Evolutionary conservation across 1,284 basidiomycete genomes (phyloP), one percentile per base, ranked within the genome.

Genomic region (Laetiporus sulphureus): DNA sequence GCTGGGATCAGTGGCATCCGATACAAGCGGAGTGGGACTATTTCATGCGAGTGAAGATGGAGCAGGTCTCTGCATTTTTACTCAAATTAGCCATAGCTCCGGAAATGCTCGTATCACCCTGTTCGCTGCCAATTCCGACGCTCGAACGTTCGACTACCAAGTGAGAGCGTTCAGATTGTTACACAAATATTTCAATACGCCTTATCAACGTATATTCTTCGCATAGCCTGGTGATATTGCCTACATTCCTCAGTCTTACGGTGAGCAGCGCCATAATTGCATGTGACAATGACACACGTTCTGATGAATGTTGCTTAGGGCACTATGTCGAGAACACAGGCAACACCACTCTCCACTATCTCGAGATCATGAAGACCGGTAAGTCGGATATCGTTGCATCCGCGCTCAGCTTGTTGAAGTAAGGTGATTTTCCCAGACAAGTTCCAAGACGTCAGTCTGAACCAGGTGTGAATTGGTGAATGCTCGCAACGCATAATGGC

Each of bases 311-410:
- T 41, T 45, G 38, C 31, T 23, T 44, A 72, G 78, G 75, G 0
- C 83, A 84, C 55, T 83, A 84, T 51, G 65, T 84, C 20, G 79
- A 84, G 61, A 83, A 83, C 55, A 77, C 72, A 1, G 79, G 81
- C n/a, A 74, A 77, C 48, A 67, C 69, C 2, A 72, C 77, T 0
- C 55, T 83, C 33, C 67, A 63, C 45, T 77, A 75, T 54, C 61
- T 85, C 6, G 81, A 84, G 56, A 69, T 85, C 25, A 74, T 83
- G 58, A 74, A 72, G 47, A 68, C 75, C 25, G 68, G 73, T 69
- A 55, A 40, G 58, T 43, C 5, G 20, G 25, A 11, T 15, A 7
- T 22, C 10, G 4, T 12, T 15, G 12, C 16, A 33, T 29, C 4
- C 3, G 5, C 11, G 22, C 3, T 24, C 21, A 35, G 23, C 23